Percentiles rank a stretch among this genome's conserved stretches.
Evolutionary conservation across 805 yeast species (phyloP).

Genomic region (Schizosaccharomyces lindneri): DNA sequence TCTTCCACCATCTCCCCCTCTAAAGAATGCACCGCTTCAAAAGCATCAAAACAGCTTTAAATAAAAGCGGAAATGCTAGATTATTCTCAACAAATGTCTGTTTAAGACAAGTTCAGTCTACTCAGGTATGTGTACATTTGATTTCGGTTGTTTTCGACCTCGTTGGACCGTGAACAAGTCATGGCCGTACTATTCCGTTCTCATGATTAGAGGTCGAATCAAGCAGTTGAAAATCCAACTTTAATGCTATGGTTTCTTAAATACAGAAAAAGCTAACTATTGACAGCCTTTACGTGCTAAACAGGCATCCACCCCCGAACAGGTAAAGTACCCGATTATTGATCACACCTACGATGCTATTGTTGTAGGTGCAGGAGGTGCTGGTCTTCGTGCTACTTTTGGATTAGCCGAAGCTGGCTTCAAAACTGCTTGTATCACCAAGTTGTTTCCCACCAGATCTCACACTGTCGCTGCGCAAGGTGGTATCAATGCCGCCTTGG

Average conservation of each 20-base stretch:
- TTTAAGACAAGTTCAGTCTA: background rate
- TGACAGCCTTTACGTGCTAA: conserved; percentile 15
- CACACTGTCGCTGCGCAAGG: conserved; percentile 99
- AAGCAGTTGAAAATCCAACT: too few species aligned
- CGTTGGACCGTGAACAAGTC: too few species aligned
- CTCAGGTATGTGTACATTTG: background rate
- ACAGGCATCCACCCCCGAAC: conserved; percentile 28
- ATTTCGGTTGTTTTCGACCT: background rate
- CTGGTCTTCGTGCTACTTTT: conserved; percentile 94
- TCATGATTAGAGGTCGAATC: too few species aligned
- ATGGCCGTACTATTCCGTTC: too few species aligned
- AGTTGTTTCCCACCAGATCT: conserved; percentile 91
- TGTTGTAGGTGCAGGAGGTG: conserved; percentile 98
- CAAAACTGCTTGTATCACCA: conserved; percentile 92
- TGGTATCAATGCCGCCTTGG: conserved; percentile 96
- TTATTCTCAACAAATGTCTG: background rate
- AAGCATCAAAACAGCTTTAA: background rate
- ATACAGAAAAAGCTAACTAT: background rate
- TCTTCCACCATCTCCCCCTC: background rate
- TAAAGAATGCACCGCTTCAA: background rate
- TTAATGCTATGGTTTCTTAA: too few species aligned
- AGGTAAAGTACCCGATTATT: conserved; percentile 63
- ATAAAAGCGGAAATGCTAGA: background rate
- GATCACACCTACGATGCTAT: conserved; percentile 97
- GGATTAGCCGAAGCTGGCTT: conserved; percentile 92